Evolutionary conservation across 225 moss, liverwort and hornwort genomes (phyloP).

Genomic region (Bryum argenteum): DNA sequence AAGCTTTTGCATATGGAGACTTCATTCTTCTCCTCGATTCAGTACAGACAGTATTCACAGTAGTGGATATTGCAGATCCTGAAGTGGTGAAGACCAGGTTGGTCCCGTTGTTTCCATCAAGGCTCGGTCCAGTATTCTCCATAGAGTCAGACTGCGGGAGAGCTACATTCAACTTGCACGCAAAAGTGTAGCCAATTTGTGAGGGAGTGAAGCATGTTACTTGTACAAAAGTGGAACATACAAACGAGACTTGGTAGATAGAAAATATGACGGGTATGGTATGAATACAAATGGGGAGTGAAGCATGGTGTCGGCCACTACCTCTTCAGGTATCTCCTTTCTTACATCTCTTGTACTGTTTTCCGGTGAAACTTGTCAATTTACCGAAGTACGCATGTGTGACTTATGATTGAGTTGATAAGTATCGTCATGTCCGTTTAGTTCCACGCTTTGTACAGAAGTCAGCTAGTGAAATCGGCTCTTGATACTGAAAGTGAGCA

Average conservation of each 20-base stretch:
- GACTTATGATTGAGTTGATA: not conserved
- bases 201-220: conserved; percentile 85
- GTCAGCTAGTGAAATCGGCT: not conserved
- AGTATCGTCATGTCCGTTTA: not conserved
- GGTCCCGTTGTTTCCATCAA: no score
- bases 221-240: conserved; percentile 93
- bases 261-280: conserved; percentile 89
- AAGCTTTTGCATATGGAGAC: conserved; percentile 17
- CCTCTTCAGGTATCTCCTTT: conserved; percentile 77
- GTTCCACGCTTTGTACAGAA: not conserved
- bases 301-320: conserved; percentile 90
- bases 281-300: conserved; percentile 96
- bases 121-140: no score
- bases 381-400: not conserved
- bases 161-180: no score
- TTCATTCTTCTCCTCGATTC: not conserved
- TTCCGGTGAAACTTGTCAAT: conserved; percentile 8
- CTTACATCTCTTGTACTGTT: not conserved
- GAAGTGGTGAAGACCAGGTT: no score
- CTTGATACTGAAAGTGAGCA: not conserved
- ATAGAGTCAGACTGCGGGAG: no score
- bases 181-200: conserved; percentile 43
- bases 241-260: conserved; percentile 95
- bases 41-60: no score
- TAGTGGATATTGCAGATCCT: no score